Base-by-base conservation (phyloP, 257 asterid genomes). In the Solanum raphanifolium region DNA sequence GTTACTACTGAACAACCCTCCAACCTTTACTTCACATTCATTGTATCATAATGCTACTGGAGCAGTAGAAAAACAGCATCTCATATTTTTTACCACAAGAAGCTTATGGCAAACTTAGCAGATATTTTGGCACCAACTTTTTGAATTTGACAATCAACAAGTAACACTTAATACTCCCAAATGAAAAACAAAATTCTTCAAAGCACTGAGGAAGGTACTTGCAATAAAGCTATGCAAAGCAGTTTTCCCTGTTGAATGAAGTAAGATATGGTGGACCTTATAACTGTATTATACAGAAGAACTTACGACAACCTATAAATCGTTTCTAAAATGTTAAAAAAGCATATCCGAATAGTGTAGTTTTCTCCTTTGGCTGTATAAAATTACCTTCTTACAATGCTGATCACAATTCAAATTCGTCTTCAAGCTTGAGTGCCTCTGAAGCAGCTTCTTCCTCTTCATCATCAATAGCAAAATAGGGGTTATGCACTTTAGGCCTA, bases 371-470 rank as follows among this genome's bases (percentile, higher is more conserved):
- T 71, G 39, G 13, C 78, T 31, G 39, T 16, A 71, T 68, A 29
- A 29, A 25, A 1, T 31, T 8, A 29, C 75, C 75, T 73, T 34
- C 29, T 73, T 34, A 73, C 29, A 84, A 55, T 58, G 13, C 9
- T 32, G 68, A 88, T 94, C 93, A 95, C 92, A 96, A 87, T 89
- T 95, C 98, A 87, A 95, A 95, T 91, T 95, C 98, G 83, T 94
- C 95, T 89, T 95, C 98, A 27, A 96, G 98, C 94, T 96, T 96
- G 91, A 96, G 89, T 46, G 90, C 93, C 89, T 96, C 96, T 0
- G 95, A 93, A 43, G 99, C 99, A 31, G 98, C 98, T 87, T 95
- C 99, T 91, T 95, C 99, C 90, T 96, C 99, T 20, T 95, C 99
- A 81, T 96, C 98, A 83, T 95, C 98, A 62, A 96, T 92, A 55